These are phyloP conservation scores for Oldenlandia corymbosa DNA, from an alignment of 257 asterid genomes.

Conservation along the genomic window DNA sequence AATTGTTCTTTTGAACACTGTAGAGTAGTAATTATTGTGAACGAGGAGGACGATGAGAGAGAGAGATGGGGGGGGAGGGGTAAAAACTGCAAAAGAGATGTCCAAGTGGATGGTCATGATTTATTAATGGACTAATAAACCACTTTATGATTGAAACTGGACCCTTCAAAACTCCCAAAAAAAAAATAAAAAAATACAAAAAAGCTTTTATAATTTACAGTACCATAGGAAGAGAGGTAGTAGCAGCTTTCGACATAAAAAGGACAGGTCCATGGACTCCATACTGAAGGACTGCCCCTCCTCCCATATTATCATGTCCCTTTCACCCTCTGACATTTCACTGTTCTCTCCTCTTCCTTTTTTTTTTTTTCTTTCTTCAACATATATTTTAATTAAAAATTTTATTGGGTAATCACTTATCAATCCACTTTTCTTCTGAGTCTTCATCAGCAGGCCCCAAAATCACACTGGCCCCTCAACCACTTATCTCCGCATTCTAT, in stretches of 20 bases:
- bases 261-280: conserved; percentile 56
- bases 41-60: neutral
- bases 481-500: no score
- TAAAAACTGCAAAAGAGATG: no score
- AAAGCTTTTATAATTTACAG: no score
- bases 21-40: neutral
- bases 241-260: conserved; percentile 53
- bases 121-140: no score
- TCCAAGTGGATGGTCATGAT: conserved; percentile 6
- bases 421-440: neutral
- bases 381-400: no score
- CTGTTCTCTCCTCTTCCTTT: conserved; percentile 39
- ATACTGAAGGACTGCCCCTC: conserved; percentile 46
- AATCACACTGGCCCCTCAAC: no score
- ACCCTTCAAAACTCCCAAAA: no score
- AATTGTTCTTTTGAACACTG: neutral
- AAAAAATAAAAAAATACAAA: no score
- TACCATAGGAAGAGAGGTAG: no score
- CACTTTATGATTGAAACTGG: conserved; percentile 6
- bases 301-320: conserved; percentile 58
- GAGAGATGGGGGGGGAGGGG: neutral
- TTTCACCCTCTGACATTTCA: conserved; percentile 34
- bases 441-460: no score
- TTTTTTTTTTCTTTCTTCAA: neutral
- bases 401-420: neutral